Base-by-base conservation (phyloP, 257 asterid genomes). In the Primulina huaijiensis region DNA sequence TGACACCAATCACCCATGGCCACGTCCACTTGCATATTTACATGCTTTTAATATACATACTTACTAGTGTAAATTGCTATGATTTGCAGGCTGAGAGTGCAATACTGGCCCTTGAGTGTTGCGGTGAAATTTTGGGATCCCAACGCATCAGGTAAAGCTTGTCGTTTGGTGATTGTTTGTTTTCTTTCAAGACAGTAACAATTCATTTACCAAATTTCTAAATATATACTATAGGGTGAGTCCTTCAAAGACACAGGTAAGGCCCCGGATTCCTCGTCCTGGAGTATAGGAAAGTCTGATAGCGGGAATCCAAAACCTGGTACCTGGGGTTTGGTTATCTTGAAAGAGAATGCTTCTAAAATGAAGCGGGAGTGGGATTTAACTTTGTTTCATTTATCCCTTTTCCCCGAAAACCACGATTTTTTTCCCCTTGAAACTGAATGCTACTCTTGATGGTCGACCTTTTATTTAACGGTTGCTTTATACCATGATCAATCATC, bases 181-280 rank as follows among this genome's bases (percentile, higher is more conserved):
- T 43, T 31, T 58, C 6, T 21, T 34, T 63, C 64, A 69, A 37
- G 2, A n/a, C 0, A 21, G 60, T 65, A 21, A n/a, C 21, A 10
- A 16, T 60, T 52, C 11, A 12, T 35, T 60, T 50, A 72, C n/a
- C 56, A 27, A 65, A 52, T 59, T 55, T 46, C 69, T 46, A 63
- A 38, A 34, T 62, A 14, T 64, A 0, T 17, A 5, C 20, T 66
- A 52, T 56, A 92, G 98, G 97, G 97, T 92, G 86, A 90, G 97
- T 73, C 98, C 98, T 77, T 92, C 98, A 46, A 92, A 92, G 93
- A 92, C 98, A 17, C 98, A 97, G 0, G 96, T 92, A 80, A 90
- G 97, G 93, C 96, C 97, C 11, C 85, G 88, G 55, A 68, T 80
- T 70, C 76, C 86, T 57, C 87, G 80, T 65, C 82, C 87, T 9